phyloP scores from a whole-genome alignment of 805 yeast genomes.

The Candida coquimbonensis region DNA sequence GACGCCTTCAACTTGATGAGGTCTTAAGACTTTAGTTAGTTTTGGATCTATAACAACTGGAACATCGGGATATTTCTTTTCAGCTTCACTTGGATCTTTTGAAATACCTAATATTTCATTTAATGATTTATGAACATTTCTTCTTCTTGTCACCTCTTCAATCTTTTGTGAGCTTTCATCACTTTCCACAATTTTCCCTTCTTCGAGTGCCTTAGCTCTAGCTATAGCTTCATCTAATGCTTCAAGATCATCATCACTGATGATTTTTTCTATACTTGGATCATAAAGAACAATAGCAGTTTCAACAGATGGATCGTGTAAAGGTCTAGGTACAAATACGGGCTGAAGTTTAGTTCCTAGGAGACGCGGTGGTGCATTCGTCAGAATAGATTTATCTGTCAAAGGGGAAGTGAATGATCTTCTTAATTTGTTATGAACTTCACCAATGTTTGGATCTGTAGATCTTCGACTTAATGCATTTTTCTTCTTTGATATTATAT shows the following conservation, averaged over 20 bases:
- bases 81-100: slow-evolving; percentile 41
- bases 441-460: slow-evolving; percentile 28
- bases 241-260: slow-evolving; percentile 21
- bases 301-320: slow-evolving; percentile 93
- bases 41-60: slow-evolving; percentile 95
- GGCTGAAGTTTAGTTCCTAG: slow-evolving; percentile 73
- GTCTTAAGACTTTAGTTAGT: slow-evolving; percentile 76
- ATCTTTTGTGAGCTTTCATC: slow-evolving; percentile 9
- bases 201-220: slow-evolving; percentile 23
- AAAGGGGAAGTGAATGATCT: slow-evolving; percentile 60
- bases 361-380: slow-evolving; percentile 58
- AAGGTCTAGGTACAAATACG: slow-evolving; percentile 74
- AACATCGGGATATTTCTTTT: slow-evolving; percentile 64
- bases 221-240: slow-evolving; percentile 27
- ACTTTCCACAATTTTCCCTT: slow-evolving; percentile 16
- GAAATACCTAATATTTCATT: slow-evolving; percentile 76
- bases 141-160: slow-evolving; percentile 26
- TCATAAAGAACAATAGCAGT: slow-evolving; percentile 92
- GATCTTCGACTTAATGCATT: slow-evolving; percentile 54
- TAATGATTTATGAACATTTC: slow-evolving; percentile 54
- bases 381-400: slow-evolving; percentile 25
- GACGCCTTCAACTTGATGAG: slow-evolving; percentile 96
- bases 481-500: slow-evolving; percentile 28
- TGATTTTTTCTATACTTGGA: slow-evolving; percentile 70
- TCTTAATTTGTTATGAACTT: slow-evolving; percentile 34